Conservation (phyloP, 1,284 basidiomycete genomes). For the Ustilago xerochloae region DNA sequence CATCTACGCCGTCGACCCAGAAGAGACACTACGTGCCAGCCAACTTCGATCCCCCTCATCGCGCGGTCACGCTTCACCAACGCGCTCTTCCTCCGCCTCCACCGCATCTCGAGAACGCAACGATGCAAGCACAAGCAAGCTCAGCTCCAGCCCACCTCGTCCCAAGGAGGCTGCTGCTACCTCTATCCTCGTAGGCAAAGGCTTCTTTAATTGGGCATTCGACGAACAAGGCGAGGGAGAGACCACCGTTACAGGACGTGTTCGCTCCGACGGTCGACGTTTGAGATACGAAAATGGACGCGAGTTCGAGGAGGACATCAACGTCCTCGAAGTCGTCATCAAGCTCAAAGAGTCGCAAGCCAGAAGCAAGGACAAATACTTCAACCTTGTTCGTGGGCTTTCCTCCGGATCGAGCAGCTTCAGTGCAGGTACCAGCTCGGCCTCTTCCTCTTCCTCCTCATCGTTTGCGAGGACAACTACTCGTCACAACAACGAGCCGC, state of each 20-base stretch:
- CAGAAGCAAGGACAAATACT: constrained; percentile 60
- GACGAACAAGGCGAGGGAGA: constrained; percentile 65
- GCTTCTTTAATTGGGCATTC: constrained; percentile 61
- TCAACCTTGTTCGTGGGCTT: constrained; percentile 51
- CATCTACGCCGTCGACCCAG: constrained; percentile 66
- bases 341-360: constrained; percentile 62
- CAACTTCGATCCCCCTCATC: constrained; percentile 37
- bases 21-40: constrained; percentile 56
- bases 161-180: constrained; percentile 24
- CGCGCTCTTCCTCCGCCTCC: constrained; percentile 25
- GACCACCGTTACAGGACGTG: constrained; percentile 59
- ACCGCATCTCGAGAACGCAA: constrained; percentile 21
- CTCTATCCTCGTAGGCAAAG: constrained; percentile 63
- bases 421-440: constrained; percentile 17
- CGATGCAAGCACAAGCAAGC: constrained; percentile 39
- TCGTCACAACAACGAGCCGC: constrained; percentile 4
- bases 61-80: constrained; percentile 14
- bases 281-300: constrained; percentile 58
- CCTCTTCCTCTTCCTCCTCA: constrained; percentile 7
- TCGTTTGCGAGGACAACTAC: too few species aligned
- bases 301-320: constrained; percentile 48
- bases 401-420: constrained; percentile 29
- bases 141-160: constrained; percentile 28
- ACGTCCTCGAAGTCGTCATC: constrained; percentile 63
- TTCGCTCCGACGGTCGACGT: constrained; percentile 50